Conservation (phyloP, 2,329 filamentous ascomycete genomes). For the Fusarium sp. region DNA sequence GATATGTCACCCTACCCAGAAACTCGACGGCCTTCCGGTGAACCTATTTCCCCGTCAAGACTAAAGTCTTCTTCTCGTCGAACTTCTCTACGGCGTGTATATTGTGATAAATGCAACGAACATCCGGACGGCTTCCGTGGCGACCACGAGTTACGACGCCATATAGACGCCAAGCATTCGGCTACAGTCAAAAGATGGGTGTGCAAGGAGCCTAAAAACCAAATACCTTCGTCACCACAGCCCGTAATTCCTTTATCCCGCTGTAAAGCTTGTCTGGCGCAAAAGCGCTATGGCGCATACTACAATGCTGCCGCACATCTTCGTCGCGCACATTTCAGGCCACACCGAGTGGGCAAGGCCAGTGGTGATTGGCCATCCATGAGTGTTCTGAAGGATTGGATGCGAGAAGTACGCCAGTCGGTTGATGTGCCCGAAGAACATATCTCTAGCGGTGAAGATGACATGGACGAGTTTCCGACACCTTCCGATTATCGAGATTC, state of each 20-base stretch:
- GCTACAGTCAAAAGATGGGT: slow-evolving; percentile 68
- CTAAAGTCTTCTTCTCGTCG: slow-evolving; percentile 62
- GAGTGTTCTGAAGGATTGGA: slow-evolving; percentile 70
- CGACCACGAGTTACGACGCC: slow-evolving; percentile 84
- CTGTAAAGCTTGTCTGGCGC: slow-evolving; percentile 68
- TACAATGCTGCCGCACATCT: slow-evolving; percentile 72
- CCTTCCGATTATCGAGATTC: slow-evolving; percentile 31
- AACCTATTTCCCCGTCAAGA: slow-evolving; percentile 56
- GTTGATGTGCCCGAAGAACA: slow-evolving; percentile 60
- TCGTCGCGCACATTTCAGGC: slow-evolving; percentile 68
- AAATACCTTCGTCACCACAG: slow-evolving; percentile 54
- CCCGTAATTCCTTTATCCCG: slow-evolving; percentile 66
- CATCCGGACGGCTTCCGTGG: slow-evolving; percentile 90
- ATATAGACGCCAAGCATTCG: slow-evolving; percentile 71
- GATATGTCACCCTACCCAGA: slow-evolving; percentile 39
- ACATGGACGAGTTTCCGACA: slow-evolving; percentile 57
- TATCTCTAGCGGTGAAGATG: slow-evolving; percentile 65
- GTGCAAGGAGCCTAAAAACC: slow-evolving; percentile 63
- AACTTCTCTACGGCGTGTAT: slow-evolving; percentile 76
- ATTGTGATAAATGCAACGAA: slow-evolving; percentile 82
- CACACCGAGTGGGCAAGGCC: slow-evolving; percentile 66
- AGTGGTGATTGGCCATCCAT: slow-evolving; percentile 71
- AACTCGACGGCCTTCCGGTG: slow-evolving; percentile 53
- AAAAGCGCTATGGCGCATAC: slow-evolving; percentile 70
- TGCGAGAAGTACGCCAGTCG: slow-evolving; percentile 68